Evolutionary conservation across 1,284 basidiomycete species (phyloP).

Genomic region (Microbotryomycetes sp.): DNA sequence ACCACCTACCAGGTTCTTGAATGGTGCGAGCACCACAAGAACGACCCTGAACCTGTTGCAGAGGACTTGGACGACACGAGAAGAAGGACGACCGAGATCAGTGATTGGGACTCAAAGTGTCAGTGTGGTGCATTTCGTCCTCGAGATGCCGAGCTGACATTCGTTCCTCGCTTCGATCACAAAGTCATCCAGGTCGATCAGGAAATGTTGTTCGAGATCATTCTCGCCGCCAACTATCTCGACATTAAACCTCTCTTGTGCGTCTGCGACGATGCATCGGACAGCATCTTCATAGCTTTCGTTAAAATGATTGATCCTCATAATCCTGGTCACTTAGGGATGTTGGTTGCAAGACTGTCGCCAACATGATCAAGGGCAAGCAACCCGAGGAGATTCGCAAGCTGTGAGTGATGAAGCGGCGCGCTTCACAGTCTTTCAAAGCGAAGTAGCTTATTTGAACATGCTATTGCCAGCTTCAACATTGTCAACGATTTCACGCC

Average conservation of each 20-base stretch:
- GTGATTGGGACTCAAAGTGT: conserved; percentile 98
- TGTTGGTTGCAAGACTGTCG: conserved; percentile 99
- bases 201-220: conserved; percentile 86
- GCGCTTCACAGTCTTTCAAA: too few species aligned
- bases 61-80: conserved; percentile 87
- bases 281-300: not conserved
- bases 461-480: conserved; percentile 18
- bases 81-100: conserved; percentile 94
- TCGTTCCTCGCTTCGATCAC: not conserved
- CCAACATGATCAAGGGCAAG: conserved; percentile 99
- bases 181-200: conserved; percentile 46
- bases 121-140: not conserved
- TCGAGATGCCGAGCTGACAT: not conserved
- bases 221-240: conserved; percentile 98
- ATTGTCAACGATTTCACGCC: conserved; percentile 90
- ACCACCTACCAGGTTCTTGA: conserved; percentile 76
- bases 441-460: too few species aligned
- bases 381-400: conserved; percentile 86
- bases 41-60: conserved; percentile 75
- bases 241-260: conserved; percentile 98
- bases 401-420: conserved; percentile 66
- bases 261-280: conserved; percentile 46
- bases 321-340: conserved; percentile 54
- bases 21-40: conserved; percentile 98
- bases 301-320: not conserved